Base-by-base conservation (phyloP, 257 asterid species). In the Gentiana straminea region DNA sequence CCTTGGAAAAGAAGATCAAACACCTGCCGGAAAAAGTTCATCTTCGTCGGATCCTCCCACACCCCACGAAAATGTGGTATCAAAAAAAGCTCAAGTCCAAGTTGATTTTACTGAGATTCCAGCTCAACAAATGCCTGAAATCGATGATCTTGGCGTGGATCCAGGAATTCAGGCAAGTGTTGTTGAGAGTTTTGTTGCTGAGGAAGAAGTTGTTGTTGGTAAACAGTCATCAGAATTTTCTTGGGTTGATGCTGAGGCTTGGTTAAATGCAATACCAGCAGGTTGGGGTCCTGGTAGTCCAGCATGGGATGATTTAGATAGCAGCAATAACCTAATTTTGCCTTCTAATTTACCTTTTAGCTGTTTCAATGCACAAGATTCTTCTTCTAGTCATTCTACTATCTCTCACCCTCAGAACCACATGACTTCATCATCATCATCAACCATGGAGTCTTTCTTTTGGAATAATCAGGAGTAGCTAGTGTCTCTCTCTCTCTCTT, bases 221-320 rank as follows among this genome's bases (percentile, higher is more conserved):
- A 15, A 35, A 24, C 10, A 48, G 34, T 70, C 60, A 37, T 72
- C 84, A 52, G 94, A 86, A 39, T 58, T 86, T 64, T 84, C 75
- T 15, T 89, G 97, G 97, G 95, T 79, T 9, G 94, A 79, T 49
- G 55, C 73, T 1, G 89, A 82, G 54, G 76, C 76, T 45, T 86
- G 95, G 97, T 70, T 73, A 57, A 80, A 77, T 51, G 33, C 82
- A 9, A 76, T 85, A 50, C 94, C 94, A 44, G 82, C 79, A 11
- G 86, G 86, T 9, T 89, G 95, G 95, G 97, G 89, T 13, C 96
- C 96, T 0, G 94, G 75, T 3, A 89, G 94, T 60, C 82, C 95
- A 2, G 89, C 77, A 55, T 89, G 97, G 96, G 97, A 86, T 70
- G 82, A 89, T 75, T 64, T 77, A 10, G 95, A 83, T 60, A 34